Evolutionary conservation across 345 rosid species (phyloP), one percentile per base, ranked within the genome.

Genomic region (Syzygium jambos): DNA sequence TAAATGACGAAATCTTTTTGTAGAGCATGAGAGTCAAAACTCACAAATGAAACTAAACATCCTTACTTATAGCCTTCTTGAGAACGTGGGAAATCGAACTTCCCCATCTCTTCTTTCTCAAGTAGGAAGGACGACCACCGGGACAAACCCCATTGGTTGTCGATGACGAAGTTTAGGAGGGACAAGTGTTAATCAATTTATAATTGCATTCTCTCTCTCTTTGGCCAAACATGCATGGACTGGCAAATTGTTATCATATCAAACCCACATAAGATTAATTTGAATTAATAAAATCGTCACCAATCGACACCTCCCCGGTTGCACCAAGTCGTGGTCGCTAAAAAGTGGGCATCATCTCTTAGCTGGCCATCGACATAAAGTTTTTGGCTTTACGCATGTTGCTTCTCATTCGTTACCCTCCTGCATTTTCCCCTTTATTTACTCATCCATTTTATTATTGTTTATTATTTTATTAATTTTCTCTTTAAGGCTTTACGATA

Each of bases 71-170:
- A 43, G 7, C 46, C 46, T 1, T 43, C 46, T 7, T 1, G 1
- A 43, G 46, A 43, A 43, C 7, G 7, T 41, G 46, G 7, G 7
- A 43, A 43, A 43, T 43, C 46, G 46, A 43, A 43, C 46, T 5
- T 7, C 46, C 46, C 7, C 46, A 43, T 1, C 1, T 43, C 46
- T 43, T 7, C 46, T 1, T 43, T 43, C 46, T 43, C 46, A 6
- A 43, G 46, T 43, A 43, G 7, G 46, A 43, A 43, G 46, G 46
- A 1, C 46, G 7, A 7, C 1, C 46, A 43, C 7, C 1, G 46
- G 1, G 1, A 7, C 7, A 43, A 43, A 43, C 4, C 1, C 46
- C 46, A 43, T 1, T 43, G 1, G 7, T 43, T 43, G 1, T 78
- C 38, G 29, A 78, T 38, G 84, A 78, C 43, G 17, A 82, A 25